Evolutionary conservation across 208 protist genomes (phyloP).

Genomic region (Trichomonas tenax): DNA sequence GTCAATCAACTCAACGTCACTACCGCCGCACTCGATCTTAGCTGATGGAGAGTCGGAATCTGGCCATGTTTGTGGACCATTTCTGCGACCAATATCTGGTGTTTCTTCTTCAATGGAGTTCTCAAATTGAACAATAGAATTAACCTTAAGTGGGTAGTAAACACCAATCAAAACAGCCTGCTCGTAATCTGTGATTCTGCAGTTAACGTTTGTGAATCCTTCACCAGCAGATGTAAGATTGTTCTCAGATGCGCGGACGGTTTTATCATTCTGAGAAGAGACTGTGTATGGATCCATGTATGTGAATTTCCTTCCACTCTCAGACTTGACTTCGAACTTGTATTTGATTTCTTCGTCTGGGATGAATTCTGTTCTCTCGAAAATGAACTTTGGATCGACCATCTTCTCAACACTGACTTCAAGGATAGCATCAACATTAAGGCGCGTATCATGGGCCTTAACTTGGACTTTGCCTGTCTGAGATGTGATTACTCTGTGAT

Average conservation of each 20-base stretch:
- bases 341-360: background rate
- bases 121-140: background rate
- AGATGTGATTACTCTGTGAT: background rate
- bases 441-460: background rate
- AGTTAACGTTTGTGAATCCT: background rate
- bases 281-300: background rate
- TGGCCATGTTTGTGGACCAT: background rate
- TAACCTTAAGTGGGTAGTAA: background rate
- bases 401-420: background rate
- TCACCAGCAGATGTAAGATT: background rate
- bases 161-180: background rate
- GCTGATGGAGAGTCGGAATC: background rate
- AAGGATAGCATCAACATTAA: background rate
- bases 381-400: background rate
- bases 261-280: background rate
- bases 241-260: background rate
- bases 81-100: background rate
- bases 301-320: background rate
- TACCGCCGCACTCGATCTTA: background rate
- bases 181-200: background rate
- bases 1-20: background rate
- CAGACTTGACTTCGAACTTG: background rate
- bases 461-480: background rate
- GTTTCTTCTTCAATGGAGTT: background rate
- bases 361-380: background rate